phyloP scores from a whole-genome alignment of 2,329 filamentous ascomycete genomes.

The Paramyrothecium sp. region DNA sequence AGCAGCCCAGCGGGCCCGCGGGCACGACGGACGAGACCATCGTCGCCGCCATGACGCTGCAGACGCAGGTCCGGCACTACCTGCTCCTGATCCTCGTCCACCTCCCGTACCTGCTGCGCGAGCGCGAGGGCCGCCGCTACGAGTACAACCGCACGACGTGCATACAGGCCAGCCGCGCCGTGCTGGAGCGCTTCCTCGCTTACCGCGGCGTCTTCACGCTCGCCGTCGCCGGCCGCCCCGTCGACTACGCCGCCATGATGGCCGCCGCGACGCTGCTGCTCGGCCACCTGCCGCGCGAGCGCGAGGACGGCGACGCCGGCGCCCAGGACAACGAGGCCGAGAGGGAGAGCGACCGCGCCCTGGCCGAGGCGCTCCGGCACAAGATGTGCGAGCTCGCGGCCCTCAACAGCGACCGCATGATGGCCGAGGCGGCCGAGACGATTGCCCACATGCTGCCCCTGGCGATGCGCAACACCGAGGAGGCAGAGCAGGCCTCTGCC shows the following conservation, averaged over 20 bases:
- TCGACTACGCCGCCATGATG: constrained; percentile 52
- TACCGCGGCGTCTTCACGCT: constrained; percentile 33
- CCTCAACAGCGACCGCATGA: constrained; percentile 38
- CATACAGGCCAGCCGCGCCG: constrained; percentile 48
- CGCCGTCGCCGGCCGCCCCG: constrained; percentile 33
- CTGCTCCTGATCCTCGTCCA: constrained; percentile 51
- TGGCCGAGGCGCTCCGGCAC: constrained; percentile 33
- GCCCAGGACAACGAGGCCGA: constrained; percentile 16
- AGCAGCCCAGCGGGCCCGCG: neutral
- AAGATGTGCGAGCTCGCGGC: constrained; percentile 37
- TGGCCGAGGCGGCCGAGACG: constrained; percentile 39
- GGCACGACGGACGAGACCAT: constrained; percentile 11
- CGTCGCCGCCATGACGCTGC: constrained; percentile 24
- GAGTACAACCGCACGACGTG: constrained; percentile 42
- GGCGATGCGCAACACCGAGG: constrained; percentile 5
- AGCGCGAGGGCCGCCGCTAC: constrained; percentile 41
- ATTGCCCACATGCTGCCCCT: constrained; percentile 42
- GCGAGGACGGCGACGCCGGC: constrained; percentile 8
- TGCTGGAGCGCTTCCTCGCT: constrained; percentile 46
- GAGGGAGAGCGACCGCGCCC: constrained; percentile 25
- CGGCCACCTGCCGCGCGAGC: constrained; percentile 42
- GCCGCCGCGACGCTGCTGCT: constrained; percentile 50
- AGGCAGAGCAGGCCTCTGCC: neutral
- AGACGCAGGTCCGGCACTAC: constrained; percentile 50
- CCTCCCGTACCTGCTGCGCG: constrained; percentile 51